phyloP scores from a whole-genome alignment of 1,139 yeast species.

The Protomyces arabidopsidicola region DNA sequence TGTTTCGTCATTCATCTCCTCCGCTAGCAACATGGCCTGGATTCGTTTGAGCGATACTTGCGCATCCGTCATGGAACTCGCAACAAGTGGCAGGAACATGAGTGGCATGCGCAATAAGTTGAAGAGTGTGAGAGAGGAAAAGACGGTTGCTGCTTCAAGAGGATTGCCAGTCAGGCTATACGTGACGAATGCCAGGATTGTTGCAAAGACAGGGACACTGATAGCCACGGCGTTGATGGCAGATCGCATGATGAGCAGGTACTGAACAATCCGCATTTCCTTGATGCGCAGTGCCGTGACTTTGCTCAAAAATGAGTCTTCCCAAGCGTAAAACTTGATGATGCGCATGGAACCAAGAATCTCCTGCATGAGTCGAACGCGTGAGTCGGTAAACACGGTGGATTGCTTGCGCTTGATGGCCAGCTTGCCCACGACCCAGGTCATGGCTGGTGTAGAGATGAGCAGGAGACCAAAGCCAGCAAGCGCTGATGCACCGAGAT shows the following conservation, averaged over 20 bases:
- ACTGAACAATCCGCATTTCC: conserved; percentile 44
- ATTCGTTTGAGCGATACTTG: conserved; percentile 58
- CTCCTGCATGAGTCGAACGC: conserved; percentile 61
- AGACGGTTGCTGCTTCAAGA: conserved; percentile 66
- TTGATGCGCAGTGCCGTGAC: conserved; percentile 47
- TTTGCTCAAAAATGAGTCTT: conserved; percentile 50
- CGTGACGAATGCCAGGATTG: conserved; percentile 69
- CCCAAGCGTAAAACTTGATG: conserved; percentile 75
- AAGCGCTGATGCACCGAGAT: conserved; percentile 68
- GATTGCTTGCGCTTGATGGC: conserved; percentile 47
- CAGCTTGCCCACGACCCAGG: conserved; percentile 42
- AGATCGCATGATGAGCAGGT: conserved; percentile 52
- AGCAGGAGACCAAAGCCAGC: conserved; percentile 55
- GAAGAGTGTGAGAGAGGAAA: conserved; percentile 73
- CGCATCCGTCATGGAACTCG: conserved; percentile 61
- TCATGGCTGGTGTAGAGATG: conserved; percentile 38
- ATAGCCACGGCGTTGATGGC: conserved; percentile 55
- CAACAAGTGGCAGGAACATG: conserved; percentile 60
- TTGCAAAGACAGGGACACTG: conserved; percentile 61
- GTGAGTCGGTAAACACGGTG: conserved; percentile 46
- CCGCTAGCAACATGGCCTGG: conserved; percentile 51
- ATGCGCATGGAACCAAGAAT: conserved; percentile 60
- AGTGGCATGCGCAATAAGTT: conserved; percentile 67
- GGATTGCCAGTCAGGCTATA: conserved; percentile 51
- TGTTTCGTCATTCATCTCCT: conserved; percentile 36